Conservation (phyloP, 2,329 filamentous ascomycete species). For the Colletotrichum acutatum region DNA sequence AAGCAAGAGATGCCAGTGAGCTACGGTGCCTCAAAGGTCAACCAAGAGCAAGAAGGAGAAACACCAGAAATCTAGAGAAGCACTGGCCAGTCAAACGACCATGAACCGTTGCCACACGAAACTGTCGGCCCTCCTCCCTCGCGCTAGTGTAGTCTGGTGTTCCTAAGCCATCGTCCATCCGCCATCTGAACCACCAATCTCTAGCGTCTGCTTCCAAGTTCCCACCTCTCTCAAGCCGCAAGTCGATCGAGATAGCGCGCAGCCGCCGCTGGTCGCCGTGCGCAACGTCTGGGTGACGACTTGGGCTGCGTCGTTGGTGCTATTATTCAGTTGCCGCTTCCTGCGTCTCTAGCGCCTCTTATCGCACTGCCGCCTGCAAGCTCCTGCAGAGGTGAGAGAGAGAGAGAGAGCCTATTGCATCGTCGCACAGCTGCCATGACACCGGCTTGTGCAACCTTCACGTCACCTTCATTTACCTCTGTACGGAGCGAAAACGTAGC, state of each 20-base stretch:
- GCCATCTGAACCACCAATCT: not conserved
- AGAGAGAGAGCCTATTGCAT: not conserved
- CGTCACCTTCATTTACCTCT: not conserved
- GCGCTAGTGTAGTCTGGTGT: constrained; percentile 3
- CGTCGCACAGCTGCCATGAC: not conserved
- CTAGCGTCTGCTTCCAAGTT: not conserved
- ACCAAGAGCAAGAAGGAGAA: not conserved
- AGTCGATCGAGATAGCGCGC: constrained; percentile 25
- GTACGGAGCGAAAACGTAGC: not conserved
- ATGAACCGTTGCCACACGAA: constrained; percentile 28
- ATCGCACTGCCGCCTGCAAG: not conserved
- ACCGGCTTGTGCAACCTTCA: not conserved
- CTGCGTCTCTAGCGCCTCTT: not conserved
- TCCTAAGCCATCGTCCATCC: not conserved
- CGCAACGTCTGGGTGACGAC: constrained; percentile 30
- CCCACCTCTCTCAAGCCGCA: not conserved
- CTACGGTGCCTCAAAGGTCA: not conserved
- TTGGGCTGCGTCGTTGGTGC: not conserved
- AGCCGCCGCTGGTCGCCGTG: constrained; percentile 24
- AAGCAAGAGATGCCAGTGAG: not conserved
- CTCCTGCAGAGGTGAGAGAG: not conserved
- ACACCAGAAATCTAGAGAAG: not conserved
- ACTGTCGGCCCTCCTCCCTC: not conserved
- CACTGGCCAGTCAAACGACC: constrained; percentile 26
- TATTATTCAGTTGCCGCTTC: not conserved